Base-by-base conservation (phyloP, 768 basidiomycete genomes). In the Hygrocybe punicea region DNA sequence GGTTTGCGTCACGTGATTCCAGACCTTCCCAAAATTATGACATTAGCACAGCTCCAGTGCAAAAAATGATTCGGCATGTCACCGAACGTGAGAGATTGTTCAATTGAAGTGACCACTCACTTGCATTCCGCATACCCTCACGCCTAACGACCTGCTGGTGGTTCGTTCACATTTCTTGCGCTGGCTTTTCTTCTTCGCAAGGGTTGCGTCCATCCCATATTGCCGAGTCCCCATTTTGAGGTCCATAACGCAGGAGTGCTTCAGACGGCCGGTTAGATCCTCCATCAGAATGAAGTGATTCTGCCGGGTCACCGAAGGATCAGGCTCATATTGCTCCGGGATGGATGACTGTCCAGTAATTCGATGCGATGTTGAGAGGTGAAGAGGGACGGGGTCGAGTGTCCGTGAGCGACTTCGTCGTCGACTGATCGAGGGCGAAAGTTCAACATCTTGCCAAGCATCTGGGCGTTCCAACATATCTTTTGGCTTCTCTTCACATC, bases 211-310 rank as follows among this genome's bases (percentile, higher is more conserved):
- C 76, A 96, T 90, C 17, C 97, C 97, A 72, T 98, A 98, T 74
- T 99, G 97, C 34, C 97, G 80, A 29, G 95, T 98, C n/a, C 97
- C 97, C 97, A 98, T 98, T 78, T 99, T 99, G 64, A 99, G 77
- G 72, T 99, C 97, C 65, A 98, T 83, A 40, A 99, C 96, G 66
- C 97, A 99, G 8, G 97, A 91, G 50, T 82, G 83, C 72, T 90
- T 95, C 66, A 97, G 72, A 34, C 89, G 78, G 23, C 97, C 97
- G 2, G 97, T 99, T 48, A 99, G 77, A 67, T 99, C 97, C 72
- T 99, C 97, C 94, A 99, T 97, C 63, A 98, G 81, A 64, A 99
- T 97, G 68, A 98, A 99, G 69, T 98, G 90, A 67, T 97, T 94
- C 71, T 97, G 95, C 11, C 96, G 85, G 6, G 93, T 85, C 47